These are phyloP conservation scores for apple (Malus domestica) DNA, from an alignment of 306 rosid species.

Conservation along the genomic window ASM211411v1 NC_041795.1:30455001-30455500, in stretches of 20 bases:
- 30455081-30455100: constrained; percentile 72
- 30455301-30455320: constrained; percentile 28
- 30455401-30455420: constrained; percentile 62
- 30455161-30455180: constrained; percentile 36
- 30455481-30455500: constrained; percentile 92
- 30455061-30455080: constrained; percentile 45
- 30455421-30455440: constrained; percentile 68
- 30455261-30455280: constrained; percentile 50
- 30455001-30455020: not conserved
- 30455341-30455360: constrained; percentile 62
- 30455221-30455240: constrained; percentile 42
- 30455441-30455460: constrained; percentile 76
- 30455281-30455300: constrained; percentile 14
- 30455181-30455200: constrained; percentile 22
- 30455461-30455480: constrained; percentile 98
- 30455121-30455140: constrained; percentile 51
- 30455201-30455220: constrained; percentile 31
- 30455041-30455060: not conserved
- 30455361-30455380: constrained; percentile 98
- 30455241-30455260: constrained; percentile 23
- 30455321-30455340: constrained; percentile 59
- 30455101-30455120: constrained; percentile 40
- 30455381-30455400: constrained; percentile 84
- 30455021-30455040: not conserved
- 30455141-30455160: constrained; percentile 30